A percentile compares a stretch with the other conserved stretches of the same genome.
phyloP scores from a whole-genome alignment of 1,284 basidiomycete genomes.

The Malassezia japonica region DNA sequence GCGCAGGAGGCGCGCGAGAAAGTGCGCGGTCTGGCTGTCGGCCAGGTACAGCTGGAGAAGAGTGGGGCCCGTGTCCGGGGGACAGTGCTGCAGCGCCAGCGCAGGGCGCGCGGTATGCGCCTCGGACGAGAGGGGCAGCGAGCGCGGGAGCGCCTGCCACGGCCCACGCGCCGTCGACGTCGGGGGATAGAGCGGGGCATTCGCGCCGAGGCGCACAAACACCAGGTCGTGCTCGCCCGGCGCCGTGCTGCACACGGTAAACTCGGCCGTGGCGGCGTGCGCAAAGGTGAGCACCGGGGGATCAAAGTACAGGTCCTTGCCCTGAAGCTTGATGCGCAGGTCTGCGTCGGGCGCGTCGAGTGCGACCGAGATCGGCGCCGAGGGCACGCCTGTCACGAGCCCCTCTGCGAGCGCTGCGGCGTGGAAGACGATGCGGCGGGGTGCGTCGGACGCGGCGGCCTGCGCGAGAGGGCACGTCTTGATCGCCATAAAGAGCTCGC shows the following conservation, averaged over 20 bases:
- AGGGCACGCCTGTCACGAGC: conserved; percentile 30
- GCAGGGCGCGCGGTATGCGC: conserved; percentile 1
- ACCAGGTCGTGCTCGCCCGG: conserved; percentile 31
- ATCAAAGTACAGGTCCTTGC: conserved; percentile 33
- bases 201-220: conserved; percentile 34
- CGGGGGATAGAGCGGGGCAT: conserved; percentile 27
- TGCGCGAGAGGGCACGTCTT: conserved; percentile 29
- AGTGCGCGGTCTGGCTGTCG: not conserved
- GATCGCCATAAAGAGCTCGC: conserved; percentile 32
- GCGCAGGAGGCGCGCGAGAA: not conserved
- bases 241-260: conserved; percentile 32
- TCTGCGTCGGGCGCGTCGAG: conserved; percentile 37
- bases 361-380: conserved; percentile 30
- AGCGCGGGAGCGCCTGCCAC: conserved; percentile 6
- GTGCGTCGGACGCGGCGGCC: conserved; percentile 22
- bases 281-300: conserved; percentile 39
- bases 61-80: not conserved
- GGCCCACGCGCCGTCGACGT: not conserved
- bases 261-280: conserved; percentile 21
- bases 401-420: conserved; percentile 25
- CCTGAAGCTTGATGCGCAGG: conserved; percentile 35
- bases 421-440: conserved; percentile 22
- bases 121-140: not conserved
- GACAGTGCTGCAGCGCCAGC: not conserved
- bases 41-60: conserved; percentile 1